phyloP scores from a whole-genome alignment of 305 asterid genomes.

The Solanum hybrid region DNA sequence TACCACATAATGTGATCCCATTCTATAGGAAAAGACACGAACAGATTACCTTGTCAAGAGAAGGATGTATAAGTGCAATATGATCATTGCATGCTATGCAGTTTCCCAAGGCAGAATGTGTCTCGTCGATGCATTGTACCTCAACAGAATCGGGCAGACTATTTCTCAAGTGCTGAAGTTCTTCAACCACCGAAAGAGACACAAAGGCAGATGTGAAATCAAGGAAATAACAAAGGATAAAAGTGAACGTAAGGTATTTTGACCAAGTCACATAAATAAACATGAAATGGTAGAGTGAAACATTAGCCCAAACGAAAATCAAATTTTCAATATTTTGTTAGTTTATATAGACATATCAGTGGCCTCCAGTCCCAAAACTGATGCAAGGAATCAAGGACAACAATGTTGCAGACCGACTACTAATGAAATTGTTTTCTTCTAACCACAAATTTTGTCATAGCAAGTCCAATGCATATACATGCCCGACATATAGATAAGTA shows the following conservation, averaged over 20 bases:
- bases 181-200: not conserved
- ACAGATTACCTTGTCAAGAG: constrained; percentile 22
- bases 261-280: not conserved
- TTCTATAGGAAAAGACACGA: not conserved
- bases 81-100: not conserved
- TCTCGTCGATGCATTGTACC: not conserved
- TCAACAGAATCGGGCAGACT: not conserved
- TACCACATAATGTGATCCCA: not conserved
- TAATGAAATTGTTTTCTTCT: not conserved
- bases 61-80: not conserved
- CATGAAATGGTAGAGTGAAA: not conserved
- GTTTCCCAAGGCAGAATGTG: not conserved
- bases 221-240: not conserved
- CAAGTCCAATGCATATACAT: not conserved
- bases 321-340: not conserved
- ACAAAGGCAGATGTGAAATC: not conserved
- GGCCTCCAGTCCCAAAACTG: not conserved
- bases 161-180: not conserved
- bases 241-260: not conserved
- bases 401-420: not conserved
- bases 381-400: not conserved
- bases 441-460: not conserved
- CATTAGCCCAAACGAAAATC: not conserved
- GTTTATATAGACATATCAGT: not conserved
- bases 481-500: not conserved